Conservation (phyloP, 2,329 filamentous ascomycete genomes). For the Corynespora cassiicola region DNA sequence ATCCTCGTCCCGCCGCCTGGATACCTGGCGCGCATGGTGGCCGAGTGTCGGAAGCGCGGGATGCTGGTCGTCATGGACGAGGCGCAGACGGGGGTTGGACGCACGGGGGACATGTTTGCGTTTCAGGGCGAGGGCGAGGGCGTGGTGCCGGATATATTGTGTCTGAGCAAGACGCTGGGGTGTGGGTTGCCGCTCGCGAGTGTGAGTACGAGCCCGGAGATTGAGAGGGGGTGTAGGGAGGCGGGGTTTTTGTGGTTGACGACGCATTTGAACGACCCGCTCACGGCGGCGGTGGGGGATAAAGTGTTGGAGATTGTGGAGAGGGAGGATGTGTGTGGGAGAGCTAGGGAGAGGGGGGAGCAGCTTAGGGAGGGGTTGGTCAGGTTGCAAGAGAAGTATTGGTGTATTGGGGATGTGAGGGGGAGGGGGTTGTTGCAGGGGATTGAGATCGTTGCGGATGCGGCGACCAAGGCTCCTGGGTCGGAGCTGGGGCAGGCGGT, state of each 20-base stretch:
- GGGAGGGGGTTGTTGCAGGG: conserved; percentile 37
- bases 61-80: conserved; percentile 48
- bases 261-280: conserved; percentile 38
- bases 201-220: conserved; percentile 28
- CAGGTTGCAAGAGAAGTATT: conserved; percentile 25
- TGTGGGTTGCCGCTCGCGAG: conserved; percentile 35
- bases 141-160: conserved; percentile 56
- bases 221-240: conserved; percentile 23
- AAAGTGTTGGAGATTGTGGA: conserved; percentile 39
- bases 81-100: conserved; percentile 44
- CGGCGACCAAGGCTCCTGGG: conserved; percentile 24
- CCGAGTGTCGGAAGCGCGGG: conserved; percentile 31
- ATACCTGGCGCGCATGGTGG: conserved; percentile 61
- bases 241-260: conserved; percentile 34
- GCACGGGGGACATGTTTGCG: conserved; percentile 60
- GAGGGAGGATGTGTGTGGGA: conserved; percentile 26
- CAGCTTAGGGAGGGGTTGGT: conserved; percentile 26
- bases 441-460: conserved; percentile 34
- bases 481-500: conserved; percentile 29
- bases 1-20: conserved; percentile 63
- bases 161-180: conserved; percentile 35
- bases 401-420: conserved; percentile 38
- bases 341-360: conserved; percentile 19
- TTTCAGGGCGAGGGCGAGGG: conserved; percentile 59
- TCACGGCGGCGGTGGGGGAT: conserved; percentile 33